Base-by-base conservation (phyloP, 495 filamentous ascomycete species). In the Xylaria venustula region DNA sequence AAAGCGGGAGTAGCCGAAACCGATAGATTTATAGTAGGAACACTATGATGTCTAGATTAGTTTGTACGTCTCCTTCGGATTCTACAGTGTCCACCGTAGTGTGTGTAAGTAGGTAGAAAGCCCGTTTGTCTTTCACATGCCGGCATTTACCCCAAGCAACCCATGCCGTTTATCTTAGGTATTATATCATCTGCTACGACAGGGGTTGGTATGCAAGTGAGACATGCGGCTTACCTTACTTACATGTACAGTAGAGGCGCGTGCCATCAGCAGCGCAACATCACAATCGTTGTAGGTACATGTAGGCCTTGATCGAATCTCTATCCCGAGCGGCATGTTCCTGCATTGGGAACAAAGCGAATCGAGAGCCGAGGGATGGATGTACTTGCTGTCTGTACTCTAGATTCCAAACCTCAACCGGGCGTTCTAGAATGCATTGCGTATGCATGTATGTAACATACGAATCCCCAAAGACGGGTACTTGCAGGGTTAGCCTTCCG, bases 1-100 rank as follows among this genome's bases (percentile, higher is more conserved):
- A 47, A 28, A 15, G 42, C 57, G 57, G 57, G 47, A 60, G 47
- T 34, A 60, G 47, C 57, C 57, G 57, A n/a, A 41, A 45, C 37
- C 15, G 34, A 40, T 15, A 30, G 36, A 42, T 20, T 17, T 20
- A 42, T n/a, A 22, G 51, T 36, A 12, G 23, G 37, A 34, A 7
- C 6, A 23, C n/a, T 30, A 34, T 41, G 15, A n/a, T 42, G 7
- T 42, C 22, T 28, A n/a, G n/a, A n/a, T n/a, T n/a, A n/a, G 15
- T 7, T 41, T 1, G 51, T 19, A 42, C 22, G 11, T 26, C 19
- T 42, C 17, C 37, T 19, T 14, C 8, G 23, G 37, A 15, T 42
- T 41, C 22, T 34, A 34, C 30, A 34, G 30, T 34, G n/a, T n/a
- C n/a, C n/a, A 34, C 5, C 5, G 30, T 11, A 34, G 30, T 34